A percentile compares a stretch with the other conserved stretches of the same genome.
phyloP scores from a whole-genome alignment of 768 basidiomycete species.

The Hebeloma cylindrosporum region DNA sequence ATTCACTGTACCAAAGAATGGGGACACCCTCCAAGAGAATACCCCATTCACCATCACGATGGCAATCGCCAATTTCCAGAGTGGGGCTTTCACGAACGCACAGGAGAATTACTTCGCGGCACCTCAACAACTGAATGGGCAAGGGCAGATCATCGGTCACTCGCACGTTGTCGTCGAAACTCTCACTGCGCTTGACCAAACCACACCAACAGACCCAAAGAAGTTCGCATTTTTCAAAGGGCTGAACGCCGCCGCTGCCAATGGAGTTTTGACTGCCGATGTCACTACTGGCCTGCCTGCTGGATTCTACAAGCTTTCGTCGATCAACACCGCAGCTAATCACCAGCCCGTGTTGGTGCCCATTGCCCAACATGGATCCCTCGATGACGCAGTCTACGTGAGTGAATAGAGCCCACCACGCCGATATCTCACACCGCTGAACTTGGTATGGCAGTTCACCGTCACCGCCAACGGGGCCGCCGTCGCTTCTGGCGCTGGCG shows the following conservation, averaged over 20 bases:
- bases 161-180: slow-evolving; percentile 60
- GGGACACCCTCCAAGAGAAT: slow-evolving; percentile 45
- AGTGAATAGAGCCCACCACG: slow-evolving; percentile 18
- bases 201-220: slow-evolving; percentile 47
- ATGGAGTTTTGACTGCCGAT: slow-evolving; percentile 50
- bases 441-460: slow-evolving; percentile 13
- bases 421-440: not conserved
- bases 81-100: slow-evolving; percentile 58
- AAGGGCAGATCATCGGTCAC: slow-evolving; percentile 56
- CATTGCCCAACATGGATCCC: slow-evolving; percentile 57
- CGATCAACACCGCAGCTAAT: slow-evolving; percentile 58
- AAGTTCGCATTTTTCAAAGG: slow-evolving; percentile 61
- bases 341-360: slow-evolving; percentile 61
- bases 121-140: slow-evolving; percentile 51
- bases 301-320: slow-evolving; percentile 58
- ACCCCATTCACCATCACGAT: slow-evolving; percentile 52
- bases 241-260: slow-evolving; percentile 43
- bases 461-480: slow-evolving; percentile 17
- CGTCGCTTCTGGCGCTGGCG: slow-evolving; percentile 11
- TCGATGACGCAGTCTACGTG: slow-evolving; percentile 60
- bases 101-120: slow-evolving; percentile 54
- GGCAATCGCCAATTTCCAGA: slow-evolving; percentile 43
- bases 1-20: slow-evolving; percentile 47
- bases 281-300: slow-evolving; percentile 57
- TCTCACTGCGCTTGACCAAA: slow-evolving; percentile 45